Percentiles rank a stretch among this genome's conserved stretches.
phyloP scores from a whole-genome alignment of 1,284 basidiomycete species.

The Rhizopogon hawkerae region DNA sequence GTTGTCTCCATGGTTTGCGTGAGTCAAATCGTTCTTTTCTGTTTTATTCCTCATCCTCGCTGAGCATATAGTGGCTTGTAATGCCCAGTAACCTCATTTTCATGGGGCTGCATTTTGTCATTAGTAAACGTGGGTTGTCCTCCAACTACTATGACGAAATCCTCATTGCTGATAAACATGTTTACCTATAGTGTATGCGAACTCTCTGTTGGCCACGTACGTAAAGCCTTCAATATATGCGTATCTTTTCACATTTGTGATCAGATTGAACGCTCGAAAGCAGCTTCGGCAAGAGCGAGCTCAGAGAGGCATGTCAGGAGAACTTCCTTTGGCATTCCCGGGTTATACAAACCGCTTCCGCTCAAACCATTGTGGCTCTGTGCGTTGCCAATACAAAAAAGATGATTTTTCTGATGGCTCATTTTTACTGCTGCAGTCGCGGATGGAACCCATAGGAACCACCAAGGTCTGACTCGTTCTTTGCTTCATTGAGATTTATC shows the following conservation, averaged over 20 bases:
- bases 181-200: constrained; percentile 23
- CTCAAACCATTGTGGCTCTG: constrained; percentile 4
- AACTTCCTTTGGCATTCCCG: constrained; percentile 27
- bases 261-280: constrained; percentile 24
- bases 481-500: neutral
- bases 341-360: constrained; percentile 13
- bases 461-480: constrained; percentile 16
- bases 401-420: neutral
- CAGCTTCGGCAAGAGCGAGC: constrained; percentile 22
- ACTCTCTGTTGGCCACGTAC: constrained; percentile 28
- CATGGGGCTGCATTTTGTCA: constrained; percentile 43
- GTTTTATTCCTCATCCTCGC: constrained; percentile 17
- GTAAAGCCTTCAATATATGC: constrained; percentile 4
- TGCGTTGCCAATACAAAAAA: constrained; percentile 6
- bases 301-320: constrained; percentile 20
- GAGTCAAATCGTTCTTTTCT: constrained; percentile 15
- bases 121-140: constrained; percentile 35
- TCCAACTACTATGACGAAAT: neutral
- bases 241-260: neutral
- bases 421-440: constrained; percentile 2
- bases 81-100: constrained; percentile 43
- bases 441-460: constrained; percentile 8
- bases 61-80: constrained; percentile 36
- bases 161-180: neutral
- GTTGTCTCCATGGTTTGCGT: constrained; percentile 44